Evolutionary conservation across 176 grass and related monocot genomes (phyloP).

Genomic region (Otatea glauca): DNA sequence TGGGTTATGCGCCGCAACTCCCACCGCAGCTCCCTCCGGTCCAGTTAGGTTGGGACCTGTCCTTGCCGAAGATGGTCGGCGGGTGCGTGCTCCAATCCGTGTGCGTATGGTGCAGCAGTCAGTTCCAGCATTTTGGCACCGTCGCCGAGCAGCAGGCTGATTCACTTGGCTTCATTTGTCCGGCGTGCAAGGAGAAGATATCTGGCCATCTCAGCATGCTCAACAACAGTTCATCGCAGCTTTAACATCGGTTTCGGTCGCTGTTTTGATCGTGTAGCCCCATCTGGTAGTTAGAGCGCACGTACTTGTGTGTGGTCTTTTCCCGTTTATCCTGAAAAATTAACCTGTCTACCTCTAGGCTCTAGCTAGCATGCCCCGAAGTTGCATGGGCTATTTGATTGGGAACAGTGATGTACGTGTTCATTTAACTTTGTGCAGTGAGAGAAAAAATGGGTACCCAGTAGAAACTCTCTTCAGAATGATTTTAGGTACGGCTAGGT

Average conservation of each 20-base stretch:
- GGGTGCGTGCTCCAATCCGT: slow-evolving; percentile 55
- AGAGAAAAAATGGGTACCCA: not conserved
- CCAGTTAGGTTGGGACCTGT: slow-evolving; percentile 74
- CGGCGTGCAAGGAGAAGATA: slow-evolving; percentile 79
- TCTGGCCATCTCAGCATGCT: slow-evolving; percentile 67
- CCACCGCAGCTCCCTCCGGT: slow-evolving; percentile 52
- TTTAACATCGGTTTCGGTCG: slow-evolving; percentile 13
- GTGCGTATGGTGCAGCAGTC: slow-evolving; percentile 79
- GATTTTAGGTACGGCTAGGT: too few relatives aligned
- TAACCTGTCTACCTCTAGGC: not conserved
- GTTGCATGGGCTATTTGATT: slow-evolving; percentile 11
- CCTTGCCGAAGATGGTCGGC: slow-evolving; percentile 55
- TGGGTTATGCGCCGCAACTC: slow-evolving; percentile 63
- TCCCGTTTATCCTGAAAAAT: not conserved
- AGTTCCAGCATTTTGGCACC: slow-evolving; percentile 66
- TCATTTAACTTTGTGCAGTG: not conserved
- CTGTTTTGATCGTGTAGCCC: slow-evolving; percentile 24
- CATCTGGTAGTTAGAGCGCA: not conserved
- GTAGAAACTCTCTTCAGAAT: too few relatives aligned
- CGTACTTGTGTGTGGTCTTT: not conserved
- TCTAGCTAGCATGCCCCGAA: not conserved
- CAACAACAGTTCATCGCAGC: slow-evolving; percentile 48
- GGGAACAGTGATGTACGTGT: slow-evolving; percentile 3
- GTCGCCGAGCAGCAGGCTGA: slow-evolving; percentile 63
- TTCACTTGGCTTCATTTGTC: slow-evolving; percentile 86